Base-by-base conservation (phyloP, 352 stramenopile species). In the Phytophthora ramorum region DNA sequence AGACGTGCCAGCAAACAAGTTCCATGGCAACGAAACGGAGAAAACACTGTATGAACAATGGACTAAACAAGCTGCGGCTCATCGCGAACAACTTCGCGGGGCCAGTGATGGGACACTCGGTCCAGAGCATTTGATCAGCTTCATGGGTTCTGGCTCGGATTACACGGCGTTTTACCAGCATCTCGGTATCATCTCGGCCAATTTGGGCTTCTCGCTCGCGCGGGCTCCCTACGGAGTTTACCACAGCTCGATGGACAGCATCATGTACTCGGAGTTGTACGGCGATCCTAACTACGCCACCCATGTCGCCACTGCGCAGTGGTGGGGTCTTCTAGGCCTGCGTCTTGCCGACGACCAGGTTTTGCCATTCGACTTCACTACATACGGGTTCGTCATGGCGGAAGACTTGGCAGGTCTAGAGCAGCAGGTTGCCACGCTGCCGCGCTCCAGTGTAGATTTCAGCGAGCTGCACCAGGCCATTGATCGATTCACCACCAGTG, bases 181-280 rank as follows among this genome's bases (percentile, higher is more conserved):
- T 54, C 71, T 96, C 43, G 89, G 89, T 22, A 92, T 96, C 48
- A 79, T 85, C 22, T 90, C 76, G 20, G 75, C 63, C n/a, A 73
- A 69, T 24, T 45, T 75, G 19, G 67, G 62, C 16, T 75, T 75
- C 43, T 56, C 50, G 22, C 56, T 72, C 12, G 14, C 56, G 5
- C 50, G 16, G 1, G 50, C 54, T 3, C 58, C 58, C 2, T 92
- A 93, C 66, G 86, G 86, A 6, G 66, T 82, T 14, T 96, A 96
- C 62, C 87, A 97, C 66, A 90, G 74, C 62, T 81, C 85, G 14
- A 96, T 95, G 75, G 89, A 97, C 70, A 92, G 73, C 35, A 81
- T 94, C 58, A 68, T 65, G 52, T 96, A 83, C 65, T 72, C 84
- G 26, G 82, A 92, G 37, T 78, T 63, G 32, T 76, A 83, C 34